Base-by-base conservation (phyloP, 2,329 filamentous ascomycete species). In the Pseudophaeomoniella oleicola region DNA sequence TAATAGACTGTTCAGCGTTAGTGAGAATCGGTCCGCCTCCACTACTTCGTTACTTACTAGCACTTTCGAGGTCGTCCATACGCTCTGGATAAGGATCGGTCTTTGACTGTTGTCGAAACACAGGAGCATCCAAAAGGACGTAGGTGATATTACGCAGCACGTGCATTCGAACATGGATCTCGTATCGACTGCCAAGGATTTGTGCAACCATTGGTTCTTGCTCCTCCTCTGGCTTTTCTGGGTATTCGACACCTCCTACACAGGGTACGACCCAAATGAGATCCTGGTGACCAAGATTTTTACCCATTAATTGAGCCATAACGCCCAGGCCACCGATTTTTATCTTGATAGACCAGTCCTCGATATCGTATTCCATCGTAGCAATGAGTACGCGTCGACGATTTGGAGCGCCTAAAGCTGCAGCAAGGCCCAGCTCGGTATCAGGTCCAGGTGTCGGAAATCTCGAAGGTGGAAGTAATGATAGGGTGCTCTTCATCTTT, bases 281-380 rank as follows among this genome's bases (percentile, higher is more conserved):
- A 44, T 73, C 64, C 42, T 71, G 64, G 40, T 73, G 69, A 4
- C 62, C 54, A 9, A 74, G 59, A 30, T 68, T 67, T 46, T 70
- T 70, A 31, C 66, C 67, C 70, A 73, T 74, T 4, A 74, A 56
- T 42, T 70, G 66, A 13, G 71, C 69, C 71, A 75, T 75, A 40
- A 73, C 71, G 50, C 71, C 71, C 2, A 75, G 58, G 42, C 71
- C 71, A 41, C 71, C 71, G 35, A 75, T 75, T 56, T 75, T 75
- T 56, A 75, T 68, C 53, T 73, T 75, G 56, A 75, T 67, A 17
- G 56, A 58, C 66, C 71, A 74, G 47, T 75, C 71, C 34, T 71
- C 67, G 40, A 75, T 75, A 43, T 74, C 69, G 54, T 75, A 75
- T 50, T 75, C 71, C 66, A 75, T 71, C 10, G 71, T 74, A 11